Evolutionary conservation across 805 yeast species (phyloP), one percentile per base, ranked within the genome.

Genomic region (Gaillardinia entomophila): DNA sequence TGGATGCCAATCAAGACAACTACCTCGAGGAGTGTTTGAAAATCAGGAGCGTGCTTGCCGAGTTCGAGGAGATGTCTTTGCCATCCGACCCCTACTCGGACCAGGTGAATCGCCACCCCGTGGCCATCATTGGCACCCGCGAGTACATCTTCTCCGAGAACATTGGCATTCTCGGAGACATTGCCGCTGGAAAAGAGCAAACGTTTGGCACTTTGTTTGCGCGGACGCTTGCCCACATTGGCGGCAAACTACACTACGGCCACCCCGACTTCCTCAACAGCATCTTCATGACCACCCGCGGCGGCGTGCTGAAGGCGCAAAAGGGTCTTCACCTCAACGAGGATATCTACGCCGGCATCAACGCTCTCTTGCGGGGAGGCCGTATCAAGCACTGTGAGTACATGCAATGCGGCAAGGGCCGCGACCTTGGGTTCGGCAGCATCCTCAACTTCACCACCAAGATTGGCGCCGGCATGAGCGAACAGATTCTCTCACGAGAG

Each of bases 401-500:
- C 55, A 71, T 75, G 43, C 94, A 84, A 49, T 84, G 94, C 61
- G 94, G 94, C 37, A 84, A 84, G 54, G 94, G 94, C 27, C 68
- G 94, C 53, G 92, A 84, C 62, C 68, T 84, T 49, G 92, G 94
- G 3, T 83, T 84, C 57, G 84, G 86, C 3, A 82, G 92, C 2
- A 83, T 84, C 49, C 69, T 82, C 56, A 83, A 82, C 54, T 84
- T 84, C 59, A 82, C 85, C 4, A 80, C 90, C 15, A 84, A 84
- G 50, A 83, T 84, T 55, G 94, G 94, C 29, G 86, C 92, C 34
- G 94, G 92, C 37, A 84, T 84, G 94, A 90, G 92, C 30, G 94
- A 84, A 49, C 94, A 84, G 51, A 77, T 82, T 75, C 66, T 84
- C 35, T 82, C 90, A 3, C 68, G 94, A 46, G 94, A 84, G 53